These are phyloP conservation scores for Sherardia arvensis DNA, from an alignment of 257 asterid genomes.

Conservation along the genomic window DNA sequence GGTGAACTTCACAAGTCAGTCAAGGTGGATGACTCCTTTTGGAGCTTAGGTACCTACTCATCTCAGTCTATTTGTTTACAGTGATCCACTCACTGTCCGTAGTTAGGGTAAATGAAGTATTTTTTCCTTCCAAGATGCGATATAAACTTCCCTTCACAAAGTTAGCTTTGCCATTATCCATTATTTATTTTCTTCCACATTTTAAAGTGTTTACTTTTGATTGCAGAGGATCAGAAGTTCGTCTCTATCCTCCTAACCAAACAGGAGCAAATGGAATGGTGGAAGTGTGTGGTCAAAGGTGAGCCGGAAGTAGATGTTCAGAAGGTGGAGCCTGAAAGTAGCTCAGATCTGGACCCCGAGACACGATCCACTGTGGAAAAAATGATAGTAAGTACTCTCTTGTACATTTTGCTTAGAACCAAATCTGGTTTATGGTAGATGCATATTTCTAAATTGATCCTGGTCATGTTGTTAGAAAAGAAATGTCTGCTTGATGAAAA, in stretches of 20 bases:
- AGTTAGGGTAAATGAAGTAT: no score
- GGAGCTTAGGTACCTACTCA: conserved; percentile 60
- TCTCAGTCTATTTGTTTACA: neutral
- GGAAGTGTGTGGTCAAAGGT: conserved; percentile 82
- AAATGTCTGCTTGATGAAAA: neutral
- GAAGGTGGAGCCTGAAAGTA: conserved; percentile 76
- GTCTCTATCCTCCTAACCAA: conserved; percentile 68
- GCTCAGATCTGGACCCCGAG: conserved; percentile 79
- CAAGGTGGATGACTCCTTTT: conserved; percentile 72
- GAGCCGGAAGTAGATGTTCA: conserved; percentile 80
- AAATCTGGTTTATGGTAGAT: neutral
- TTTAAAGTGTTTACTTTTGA: neutral
- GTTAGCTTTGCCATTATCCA: no score
- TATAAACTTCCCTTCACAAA: neutral
- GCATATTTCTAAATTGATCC: neutral
- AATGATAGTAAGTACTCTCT: conserved; percentile 55
- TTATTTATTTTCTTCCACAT: neutral
- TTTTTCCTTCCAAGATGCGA: neutral
- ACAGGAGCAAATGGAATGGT: conserved; percentile 88
- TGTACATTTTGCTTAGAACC: neutral
- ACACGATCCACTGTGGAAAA: conserved; percentile 76
- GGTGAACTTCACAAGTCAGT: conserved; percentile 58
- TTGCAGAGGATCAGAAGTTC: conserved; percentile 69
- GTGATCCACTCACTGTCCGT: neutral
- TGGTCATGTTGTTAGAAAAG: neutral